Percentiles rank a stretch among this genome's conserved stretches.
phyloP scores from a whole-genome alignment of 2,329 filamentous ascomycete species.

The Colletotrichum noveboracense region DNA sequence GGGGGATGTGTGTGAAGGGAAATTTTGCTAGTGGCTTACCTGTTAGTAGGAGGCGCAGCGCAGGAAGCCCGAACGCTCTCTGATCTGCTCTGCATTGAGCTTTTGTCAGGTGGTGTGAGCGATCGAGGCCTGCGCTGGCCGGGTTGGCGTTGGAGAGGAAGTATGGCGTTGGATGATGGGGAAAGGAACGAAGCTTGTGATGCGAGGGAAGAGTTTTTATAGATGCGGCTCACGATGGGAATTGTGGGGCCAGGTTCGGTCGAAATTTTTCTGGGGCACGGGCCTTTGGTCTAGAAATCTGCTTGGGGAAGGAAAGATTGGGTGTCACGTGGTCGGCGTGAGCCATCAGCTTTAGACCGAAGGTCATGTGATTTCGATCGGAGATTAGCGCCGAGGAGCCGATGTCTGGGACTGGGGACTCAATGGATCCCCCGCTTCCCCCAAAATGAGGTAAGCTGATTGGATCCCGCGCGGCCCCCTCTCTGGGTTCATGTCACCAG shows the following conservation, averaged over 20 bases:
- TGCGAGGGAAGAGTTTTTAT: conserved; percentile 18
- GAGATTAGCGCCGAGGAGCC: conserved; percentile 9
- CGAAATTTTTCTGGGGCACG: conserved; percentile 8
- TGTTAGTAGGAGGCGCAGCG: not conserved
- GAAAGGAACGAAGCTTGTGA: not conserved
- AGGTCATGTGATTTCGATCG: not conserved
- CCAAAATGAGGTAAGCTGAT: not conserved
- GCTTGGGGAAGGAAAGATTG: not conserved
- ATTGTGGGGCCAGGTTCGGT: conserved; percentile 3
- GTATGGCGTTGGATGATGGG: not conserved
- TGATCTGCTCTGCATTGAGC: not conserved
- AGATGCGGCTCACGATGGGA: conserved; percentile 10
- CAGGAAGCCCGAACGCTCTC: not conserved
- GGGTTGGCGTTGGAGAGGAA: not conserved
- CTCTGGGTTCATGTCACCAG: conserved; percentile 17
- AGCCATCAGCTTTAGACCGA: not conserved
- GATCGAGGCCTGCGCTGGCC: not conserved
- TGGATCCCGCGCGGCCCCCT: not conserved
- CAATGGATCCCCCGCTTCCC: not conserved
- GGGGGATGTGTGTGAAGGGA: not conserved
- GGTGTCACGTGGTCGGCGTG: not conserved
- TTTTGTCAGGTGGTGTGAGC: not conserved
- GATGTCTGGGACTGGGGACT: not conserved
- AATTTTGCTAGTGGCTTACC: not conserved
- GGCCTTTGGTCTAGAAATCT: not conserved